Evolutionary conservation across 805 yeast species (phyloP).

Genomic region (Kodamaea kaohsiungensis): DNA sequence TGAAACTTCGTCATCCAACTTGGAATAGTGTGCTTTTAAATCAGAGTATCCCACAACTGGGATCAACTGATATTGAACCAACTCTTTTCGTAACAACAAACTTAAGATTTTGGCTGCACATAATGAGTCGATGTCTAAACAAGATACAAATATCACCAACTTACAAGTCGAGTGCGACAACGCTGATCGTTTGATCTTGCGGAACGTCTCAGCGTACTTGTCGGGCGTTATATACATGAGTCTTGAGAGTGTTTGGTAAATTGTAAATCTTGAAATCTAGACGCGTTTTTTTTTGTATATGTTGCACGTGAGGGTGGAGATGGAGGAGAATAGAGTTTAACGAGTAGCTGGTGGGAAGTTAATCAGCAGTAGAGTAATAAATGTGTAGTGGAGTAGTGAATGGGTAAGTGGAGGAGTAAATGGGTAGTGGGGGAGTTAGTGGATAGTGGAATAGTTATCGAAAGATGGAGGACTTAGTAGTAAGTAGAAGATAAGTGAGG

Average conservation of each 20-base stretch:
- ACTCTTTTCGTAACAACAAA: conserved; percentile 68
- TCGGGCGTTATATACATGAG: conserved; percentile 75
- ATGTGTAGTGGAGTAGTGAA: too few relatives aligned
- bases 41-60: conserved; percentile 94
- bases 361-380: too few relatives aligned
- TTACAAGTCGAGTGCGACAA: conserved; percentile 92
- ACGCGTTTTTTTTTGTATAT: not conserved
- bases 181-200: conserved; percentile 67
- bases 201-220: conserved; percentile 67
- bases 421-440: too few relatives aligned
- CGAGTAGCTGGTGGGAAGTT: too few relatives aligned
- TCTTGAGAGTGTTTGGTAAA: not conserved
- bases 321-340: too few relatives aligned
- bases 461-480: too few relatives aligned
- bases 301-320: not conserved
- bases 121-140: conserved; percentile 86
- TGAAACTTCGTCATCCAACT: conserved; percentile 71
- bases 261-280: not conserved
- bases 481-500: too few relatives aligned
- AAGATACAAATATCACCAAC: conserved; percentile 82
- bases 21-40: conserved; percentile 58
- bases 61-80: conserved; percentile 82
- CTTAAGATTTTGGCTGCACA: conserved; percentile 84
- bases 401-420: too few relatives aligned
- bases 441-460: too few relatives aligned